Percentiles rank a stretch among this genome's conserved stretches.
These are phyloP conservation scores for Colletotrichum musae DNA, from an alignment of 2,329 filamentous ascomycete genomes.

Conservation along the genomic window DNA sequence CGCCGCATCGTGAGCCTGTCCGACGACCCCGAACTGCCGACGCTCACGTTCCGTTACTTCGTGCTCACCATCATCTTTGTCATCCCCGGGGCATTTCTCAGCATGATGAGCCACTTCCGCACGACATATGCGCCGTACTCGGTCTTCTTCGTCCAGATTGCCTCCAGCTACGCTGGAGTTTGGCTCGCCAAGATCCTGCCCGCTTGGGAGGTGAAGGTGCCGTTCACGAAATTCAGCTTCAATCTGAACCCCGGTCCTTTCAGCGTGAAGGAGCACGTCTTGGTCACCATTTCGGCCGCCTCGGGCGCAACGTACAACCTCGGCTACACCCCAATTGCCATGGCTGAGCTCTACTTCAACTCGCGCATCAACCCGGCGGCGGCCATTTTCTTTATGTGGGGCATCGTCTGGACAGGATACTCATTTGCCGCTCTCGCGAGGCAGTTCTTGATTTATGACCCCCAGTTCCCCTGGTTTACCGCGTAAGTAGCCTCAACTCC, in stretches of 20 bases:
- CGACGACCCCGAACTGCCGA: conserved; percentile 65
- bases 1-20: conserved; percentile 34
- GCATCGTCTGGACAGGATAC: conserved; percentile 70
- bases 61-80: conserved; percentile 66
- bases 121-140: conserved; percentile 50
- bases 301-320: conserved; percentile 67
- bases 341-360: conserved; percentile 71
- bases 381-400: conserved; percentile 72
- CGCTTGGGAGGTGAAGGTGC: conserved; percentile 60
- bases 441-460: conserved; percentile 71
- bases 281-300: conserved; percentile 64
- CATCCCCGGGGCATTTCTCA: conserved; percentile 69
- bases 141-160: conserved; percentile 64
- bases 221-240: conserved; percentile 63
- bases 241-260: conserved; percentile 62
- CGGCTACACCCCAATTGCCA: conserved; percentile 42
- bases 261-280: conserved; percentile 64
- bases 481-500: neutral
- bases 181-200: conserved; percentile 68
- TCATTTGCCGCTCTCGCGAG: conserved; percentile 71
- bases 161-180: conserved; percentile 67
- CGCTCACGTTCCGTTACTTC: conserved; percentile 74
- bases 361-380: conserved; percentile 66
- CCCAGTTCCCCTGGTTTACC: conserved; percentile 54
- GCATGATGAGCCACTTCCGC: conserved; percentile 58